A percentile compares a stretch with the other conserved stretches of the same genome.
Evolutionary conservation across 2,329 filamentous ascomycete species (phyloP).

Genomic region (Microdochium bolleyi): DNA sequence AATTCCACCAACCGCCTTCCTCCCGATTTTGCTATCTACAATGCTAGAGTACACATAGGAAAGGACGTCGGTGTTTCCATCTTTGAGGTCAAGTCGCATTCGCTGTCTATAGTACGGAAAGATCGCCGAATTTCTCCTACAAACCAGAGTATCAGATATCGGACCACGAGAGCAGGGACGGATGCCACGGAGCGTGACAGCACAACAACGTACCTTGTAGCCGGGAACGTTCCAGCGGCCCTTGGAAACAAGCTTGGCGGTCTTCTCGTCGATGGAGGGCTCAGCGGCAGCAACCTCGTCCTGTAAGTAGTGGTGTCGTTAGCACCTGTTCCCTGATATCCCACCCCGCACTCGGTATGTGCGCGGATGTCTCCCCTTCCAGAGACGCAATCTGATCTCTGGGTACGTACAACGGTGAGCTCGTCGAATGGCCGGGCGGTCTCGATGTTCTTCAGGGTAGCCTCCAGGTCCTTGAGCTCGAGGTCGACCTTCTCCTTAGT

Average conservation of each 20-base stretch:
- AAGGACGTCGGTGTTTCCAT: constrained; percentile 15
- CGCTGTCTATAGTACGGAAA: constrained; percentile 74
- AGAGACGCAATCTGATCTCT: not conserved
- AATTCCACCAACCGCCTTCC: constrained; percentile 1
- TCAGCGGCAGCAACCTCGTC: constrained; percentile 92
- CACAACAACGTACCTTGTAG: constrained; percentile 73
- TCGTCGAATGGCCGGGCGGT: constrained; percentile 92
- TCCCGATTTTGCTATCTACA: constrained; percentile 51
- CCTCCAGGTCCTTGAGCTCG: constrained; percentile 87
- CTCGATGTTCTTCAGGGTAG: constrained; percentile 96
- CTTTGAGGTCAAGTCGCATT: not conserved
- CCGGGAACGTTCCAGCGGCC: constrained; percentile 96
- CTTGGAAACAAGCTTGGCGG: constrained; percentile 88
- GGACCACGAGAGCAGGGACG: not conserved
- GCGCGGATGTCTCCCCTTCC: constrained; percentile 3
- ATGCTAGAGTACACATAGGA: constrained; percentile 61
- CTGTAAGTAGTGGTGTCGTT: constrained; percentile 37
- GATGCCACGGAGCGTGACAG: not conserved
- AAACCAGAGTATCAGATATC: constrained; percentile 33
- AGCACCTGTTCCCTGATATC: constrained; percentile 6
- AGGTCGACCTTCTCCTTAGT: constrained; percentile 95
- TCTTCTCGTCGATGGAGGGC: constrained; percentile 97
- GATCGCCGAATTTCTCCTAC: constrained; percentile 98
- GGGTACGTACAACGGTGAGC: constrained; percentile 81
- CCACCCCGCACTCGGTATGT: constrained; percentile 1